phyloP scores from a whole-genome alignment of 2,329 filamentous ascomycete species.

The Colletotrichum lindemuthianum region DNA sequence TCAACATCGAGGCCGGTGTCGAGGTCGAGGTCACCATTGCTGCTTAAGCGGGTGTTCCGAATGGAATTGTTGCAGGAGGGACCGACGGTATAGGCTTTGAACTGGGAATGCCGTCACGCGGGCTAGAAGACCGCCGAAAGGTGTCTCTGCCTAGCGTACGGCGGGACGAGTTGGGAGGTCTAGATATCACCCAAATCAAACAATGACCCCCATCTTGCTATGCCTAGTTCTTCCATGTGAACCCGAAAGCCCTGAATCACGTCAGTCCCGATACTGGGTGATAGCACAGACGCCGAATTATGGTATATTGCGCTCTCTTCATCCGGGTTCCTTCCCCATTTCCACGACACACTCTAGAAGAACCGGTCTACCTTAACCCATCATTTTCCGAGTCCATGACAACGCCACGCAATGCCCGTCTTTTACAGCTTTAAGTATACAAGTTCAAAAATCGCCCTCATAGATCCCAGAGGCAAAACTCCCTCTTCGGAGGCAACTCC shows the following conservation, averaged over 20 bases:
- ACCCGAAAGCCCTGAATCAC: no score
- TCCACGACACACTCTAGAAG: no score
- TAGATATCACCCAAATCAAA: constrained; percentile 34
- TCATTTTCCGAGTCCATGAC: no score
- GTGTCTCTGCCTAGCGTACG: not conserved
- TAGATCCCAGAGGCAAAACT: constrained; percentile 80
- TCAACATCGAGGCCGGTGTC: constrained; percentile 94
- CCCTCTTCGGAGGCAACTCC: constrained; percentile 78
- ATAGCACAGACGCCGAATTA: no score
- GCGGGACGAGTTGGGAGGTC: constrained; percentile 33
- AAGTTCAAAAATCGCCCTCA: constrained; percentile 48
- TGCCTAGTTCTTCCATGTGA: not conserved
- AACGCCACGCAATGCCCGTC: constrained; percentile 33
- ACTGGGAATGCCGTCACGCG: constrained; percentile 17
- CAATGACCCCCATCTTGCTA: constrained; percentile 14
- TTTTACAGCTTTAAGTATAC: not conserved
- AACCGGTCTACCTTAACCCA: no score
- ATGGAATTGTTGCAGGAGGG: constrained; percentile 18
- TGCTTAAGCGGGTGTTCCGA: constrained; percentile 63
- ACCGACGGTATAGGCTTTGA: constrained; percentile 25
- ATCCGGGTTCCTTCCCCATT: not conserved
- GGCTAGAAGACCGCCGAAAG: constrained; percentile 14
- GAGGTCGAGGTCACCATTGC: constrained; percentile 95
- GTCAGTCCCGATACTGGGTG: no score
- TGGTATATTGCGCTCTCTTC: not conserved